Evolutionary conservation across 345 rosid genomes (phyloP).

Genomic region (Brassica nigra): DNA sequence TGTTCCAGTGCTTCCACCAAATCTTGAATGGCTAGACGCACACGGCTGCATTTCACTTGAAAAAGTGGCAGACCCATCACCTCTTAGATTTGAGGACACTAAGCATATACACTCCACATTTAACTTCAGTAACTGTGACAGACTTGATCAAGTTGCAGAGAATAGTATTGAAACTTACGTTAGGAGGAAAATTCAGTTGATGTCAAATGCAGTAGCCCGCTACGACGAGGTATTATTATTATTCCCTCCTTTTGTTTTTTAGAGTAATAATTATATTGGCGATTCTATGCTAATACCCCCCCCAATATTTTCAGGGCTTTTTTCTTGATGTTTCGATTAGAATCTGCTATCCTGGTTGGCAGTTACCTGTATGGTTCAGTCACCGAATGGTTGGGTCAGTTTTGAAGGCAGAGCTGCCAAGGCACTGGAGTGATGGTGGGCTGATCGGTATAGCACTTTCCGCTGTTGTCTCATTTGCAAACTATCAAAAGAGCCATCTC

Average conservation of each 20-base stretch:
- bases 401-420: background rate
- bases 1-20: background rate
- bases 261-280: background rate
- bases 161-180: background rate
- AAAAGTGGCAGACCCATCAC: background rate
- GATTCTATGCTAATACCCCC: background rate
- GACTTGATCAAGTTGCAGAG: background rate
- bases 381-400: background rate
- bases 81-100: background rate
- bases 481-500: background rate
- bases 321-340: background rate
- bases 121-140: background rate
- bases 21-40: background rate
- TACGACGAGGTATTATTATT: background rate
- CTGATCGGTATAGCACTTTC: conserved; percentile 30
- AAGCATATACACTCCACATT: background rate
- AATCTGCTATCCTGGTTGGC: conserved; percentile 1
- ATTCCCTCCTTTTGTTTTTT: background rate
- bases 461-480: conserved; percentile 15
- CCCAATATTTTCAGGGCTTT: background rate
- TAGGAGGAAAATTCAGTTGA: background rate
- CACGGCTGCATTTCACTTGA: background rate
- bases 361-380: background rate
- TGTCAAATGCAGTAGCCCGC: background rate
- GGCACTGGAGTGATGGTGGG: conserved; percentile 18